phyloP scores from a whole-genome alignment of 202 grass and related monocot species.

The Carex arenaria region DNA sequence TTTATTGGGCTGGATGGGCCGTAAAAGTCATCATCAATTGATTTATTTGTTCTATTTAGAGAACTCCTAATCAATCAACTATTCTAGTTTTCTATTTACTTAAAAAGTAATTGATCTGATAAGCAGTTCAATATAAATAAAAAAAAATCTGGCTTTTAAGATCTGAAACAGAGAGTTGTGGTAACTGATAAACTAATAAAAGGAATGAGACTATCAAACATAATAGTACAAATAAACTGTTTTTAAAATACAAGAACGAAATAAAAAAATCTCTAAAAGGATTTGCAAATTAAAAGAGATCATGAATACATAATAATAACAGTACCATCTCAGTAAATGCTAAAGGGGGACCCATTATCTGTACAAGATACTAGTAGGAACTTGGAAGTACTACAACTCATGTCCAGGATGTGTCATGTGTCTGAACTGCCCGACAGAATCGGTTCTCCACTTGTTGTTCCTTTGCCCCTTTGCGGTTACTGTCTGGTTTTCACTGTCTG shows the following conservation, averaged over 20 bases:
- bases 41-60: neutral
- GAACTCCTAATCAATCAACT: neutral
- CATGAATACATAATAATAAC: neutral
- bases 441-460: no score
- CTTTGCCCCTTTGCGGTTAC: no score
- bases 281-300: neutral
- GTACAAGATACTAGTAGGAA: slow-evolving; percentile 6
- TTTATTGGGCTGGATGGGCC: no score
- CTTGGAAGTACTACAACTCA: neutral
- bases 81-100: neutral
- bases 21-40: neutral
- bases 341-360: neutral
- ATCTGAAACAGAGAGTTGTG: neutral
- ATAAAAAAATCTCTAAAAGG: neutral
- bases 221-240: neutral
- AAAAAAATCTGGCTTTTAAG: no score
- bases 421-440: no score
- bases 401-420: no score
- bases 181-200: neutral
- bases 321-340: neutral
- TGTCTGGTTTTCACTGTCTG: no score
- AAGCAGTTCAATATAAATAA: neutral
- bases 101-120: neutral
- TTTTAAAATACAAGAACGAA: neutral
- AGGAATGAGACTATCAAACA: neutral